A percentile compares a stretch with the other conserved stretches of the same genome.
Conservation (phyloP, 306 rosid genomes). For the Castanea mollissima region DNA sequence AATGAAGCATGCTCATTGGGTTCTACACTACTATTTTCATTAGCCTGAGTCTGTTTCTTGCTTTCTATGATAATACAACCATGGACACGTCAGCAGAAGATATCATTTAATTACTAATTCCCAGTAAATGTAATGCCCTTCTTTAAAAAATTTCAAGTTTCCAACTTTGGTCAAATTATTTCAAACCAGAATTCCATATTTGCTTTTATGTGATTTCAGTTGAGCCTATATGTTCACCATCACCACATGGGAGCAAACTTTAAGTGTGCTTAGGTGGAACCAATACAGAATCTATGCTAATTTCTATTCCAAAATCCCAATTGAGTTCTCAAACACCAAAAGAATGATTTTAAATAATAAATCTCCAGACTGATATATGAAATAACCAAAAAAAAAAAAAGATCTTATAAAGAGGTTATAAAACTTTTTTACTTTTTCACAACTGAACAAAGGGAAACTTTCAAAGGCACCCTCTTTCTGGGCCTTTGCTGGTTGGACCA, state of each 20-base stretch:
- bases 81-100: neutral
- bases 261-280: neutral
- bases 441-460: neutral
- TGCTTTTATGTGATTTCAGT: neutral
- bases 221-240: neutral
- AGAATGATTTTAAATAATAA: neutral
- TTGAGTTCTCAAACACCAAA: neutral
- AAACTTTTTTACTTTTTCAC: neutral
- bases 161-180: neutral
- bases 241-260: neutral
- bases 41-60: neutral
- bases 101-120: neutral
- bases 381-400: neutral
- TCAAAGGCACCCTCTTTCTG: neutral
- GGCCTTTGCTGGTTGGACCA: neutral
- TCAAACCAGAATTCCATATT: neutral
- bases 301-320: neutral
- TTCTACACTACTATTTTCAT: neutral
- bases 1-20: neutral
- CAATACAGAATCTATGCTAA: too few relatives aligned
- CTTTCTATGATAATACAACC: neutral
- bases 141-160: neutral
- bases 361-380: neutral
- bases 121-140: neutral
- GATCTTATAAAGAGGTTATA: neutral